A percentile compares a stretch with the other conserved stretches of the same genome.
phyloP scores from a whole-genome alignment of 129 eudicot species.

The Pittosporum tobira region DNA sequence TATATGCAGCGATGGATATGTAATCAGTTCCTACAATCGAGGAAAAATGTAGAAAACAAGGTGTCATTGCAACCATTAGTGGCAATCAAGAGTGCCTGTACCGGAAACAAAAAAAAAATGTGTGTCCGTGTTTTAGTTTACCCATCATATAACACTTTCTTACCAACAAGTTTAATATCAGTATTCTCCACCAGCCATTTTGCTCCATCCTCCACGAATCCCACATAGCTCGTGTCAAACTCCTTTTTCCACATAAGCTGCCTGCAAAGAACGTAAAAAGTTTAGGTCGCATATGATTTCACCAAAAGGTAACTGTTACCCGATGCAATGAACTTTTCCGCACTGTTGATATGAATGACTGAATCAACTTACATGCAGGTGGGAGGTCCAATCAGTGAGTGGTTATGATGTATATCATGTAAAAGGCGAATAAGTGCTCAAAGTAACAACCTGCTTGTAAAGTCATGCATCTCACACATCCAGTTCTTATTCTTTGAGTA shows the following conservation, averaged over 20 bases:
- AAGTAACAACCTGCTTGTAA: too few relatives aligned
- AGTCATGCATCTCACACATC: too few relatives aligned
- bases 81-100: background rate
- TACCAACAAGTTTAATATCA: conserved; percentile 69
- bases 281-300: background rate
- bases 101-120: too few relatives aligned
- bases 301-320: background rate
- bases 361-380: background rate
- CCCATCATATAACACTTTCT: too few relatives aligned
- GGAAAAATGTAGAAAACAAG: background rate
- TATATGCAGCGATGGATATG: background rate
- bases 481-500: too few relatives aligned
- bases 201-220: conserved; percentile 57
- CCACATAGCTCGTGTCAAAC: conserved; percentile 47
- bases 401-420: background rate
- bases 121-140: too few relatives aligned
- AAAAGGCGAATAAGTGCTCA: background rate
- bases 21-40: background rate
- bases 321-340: background rate
- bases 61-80: background rate
- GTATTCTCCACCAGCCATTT: conserved; percentile 61
- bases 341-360: background rate
- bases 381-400: background rate
- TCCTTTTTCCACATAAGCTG: conserved; percentile 37
- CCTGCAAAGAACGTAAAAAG: conserved; percentile 19